Base-by-base conservation (phyloP, 768 basidiomycete species). In the Rhizopogon vinicolor region DNA sequence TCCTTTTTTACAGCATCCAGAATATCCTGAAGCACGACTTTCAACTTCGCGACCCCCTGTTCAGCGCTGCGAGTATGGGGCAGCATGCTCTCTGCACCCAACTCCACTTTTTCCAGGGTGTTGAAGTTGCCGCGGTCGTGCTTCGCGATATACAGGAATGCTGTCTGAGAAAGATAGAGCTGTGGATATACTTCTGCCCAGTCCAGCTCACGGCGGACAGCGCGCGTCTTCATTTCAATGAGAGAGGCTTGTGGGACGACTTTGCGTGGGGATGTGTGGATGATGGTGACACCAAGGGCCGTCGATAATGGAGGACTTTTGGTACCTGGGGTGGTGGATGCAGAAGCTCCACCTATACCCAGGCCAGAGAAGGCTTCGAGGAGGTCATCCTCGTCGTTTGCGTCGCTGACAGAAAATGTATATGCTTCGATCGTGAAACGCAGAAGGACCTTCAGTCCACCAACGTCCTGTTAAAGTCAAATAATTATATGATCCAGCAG, bases 181-280 rank as follows among this genome's bases (percentile, higher is more conserved):
- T 89, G 87, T 0, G 83, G 80, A 65, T 83, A 88, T 1, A 73
- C 70, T 12, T 87, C 84, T 29, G 62, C 71, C 86, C 86, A 89
- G 61, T 85, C 73, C 55, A 73, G 72, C 8, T 69, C 65, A 7
- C 65, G 59, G n/a, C 46, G 41, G 4, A 43, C 33, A 1, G 66
- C 61, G n/a, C 67, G 43, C 41, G 77, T 75, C 41, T 66, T 65
- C 40, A 76, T 57, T 48, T 75, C 75, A 53, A 74, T 58, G 52
- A 77, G 31, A 43, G 65, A 54, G 1, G 65, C 56, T 51, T 78
- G 77, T 5, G 74, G 68, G 16, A 73, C 68, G 19, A 71, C 56
- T 12, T 63, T 18, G 25, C 65, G 68, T 3, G 67, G 65, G 4
- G 61, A 55, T 35, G 64, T 61, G 49, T 66, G 41, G 40, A 61